Base-by-base conservation (phyloP, 2,329 filamentous ascomycete genomes). In the Cyphellophora europaea region DNA sequence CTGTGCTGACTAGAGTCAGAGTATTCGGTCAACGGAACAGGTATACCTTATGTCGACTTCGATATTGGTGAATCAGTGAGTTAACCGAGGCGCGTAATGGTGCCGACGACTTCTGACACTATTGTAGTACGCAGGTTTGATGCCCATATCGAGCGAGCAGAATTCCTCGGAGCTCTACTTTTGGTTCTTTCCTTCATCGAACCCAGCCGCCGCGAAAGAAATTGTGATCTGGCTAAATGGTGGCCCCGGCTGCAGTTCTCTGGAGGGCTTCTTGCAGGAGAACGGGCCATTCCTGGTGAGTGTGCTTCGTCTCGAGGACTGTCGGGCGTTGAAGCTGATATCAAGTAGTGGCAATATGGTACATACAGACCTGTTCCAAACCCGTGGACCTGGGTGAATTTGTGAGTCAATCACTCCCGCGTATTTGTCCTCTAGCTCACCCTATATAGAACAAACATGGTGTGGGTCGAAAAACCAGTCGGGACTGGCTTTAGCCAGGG, bases 191-290 rank as follows among this genome's bases (percentile, higher is more conserved):
- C 66, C 67, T 19, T 63, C 64, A 2, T 56, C 54, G 5, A 61
- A 66, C 29, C 58, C 60, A 3, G 54, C 55, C 8, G 61, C 62
- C 8, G 56, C 56, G 3, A 63, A 69, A 28, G 61, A 65, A 45
- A 56, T 58, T 35, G n/a, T 49, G 32, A 41, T 44, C 11, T 50
- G 48, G 48, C 65, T 98, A 38, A 98, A 98, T 55, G 93, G 91
- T 35, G 93, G 91, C 0, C 91, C 91, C 1, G 91, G 93, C 16
- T 98, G 91, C 61, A 94, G 86, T 59, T 96, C 89, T 16, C 86
- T 95, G 19, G 50, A 55, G 40, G 56, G 88, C 48, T 86, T 86
- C 3, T 61, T 95, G 67, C 79, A 83, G 35, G 57, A 58, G 35
- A 58, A 58, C 30, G 57, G 57, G 3, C 51, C 49, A 1, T 51